Conservation (phyloP, 805 yeast species). For the Pichia thaimueangensis region DNA sequence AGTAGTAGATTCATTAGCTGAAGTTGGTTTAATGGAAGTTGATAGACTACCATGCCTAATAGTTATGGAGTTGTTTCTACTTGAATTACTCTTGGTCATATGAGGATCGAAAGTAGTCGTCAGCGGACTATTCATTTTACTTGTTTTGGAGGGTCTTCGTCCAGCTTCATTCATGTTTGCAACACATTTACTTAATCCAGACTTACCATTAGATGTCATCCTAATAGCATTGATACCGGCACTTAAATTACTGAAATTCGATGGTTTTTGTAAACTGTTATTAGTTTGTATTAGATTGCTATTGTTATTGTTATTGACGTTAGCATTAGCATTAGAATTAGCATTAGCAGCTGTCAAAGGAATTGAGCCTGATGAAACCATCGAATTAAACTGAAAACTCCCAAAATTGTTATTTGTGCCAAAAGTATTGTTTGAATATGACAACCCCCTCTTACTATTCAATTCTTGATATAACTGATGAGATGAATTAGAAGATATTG, state of each 20-base stretch:
- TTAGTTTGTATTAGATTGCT: too few relatives aligned
- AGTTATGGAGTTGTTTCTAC: too few relatives aligned
- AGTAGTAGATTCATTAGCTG: too few relatives aligned
- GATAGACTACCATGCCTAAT: too few relatives aligned
- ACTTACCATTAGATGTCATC: conserved; percentile 5
- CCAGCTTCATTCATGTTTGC: neutral
- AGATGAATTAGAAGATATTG: conserved; percentile 21
- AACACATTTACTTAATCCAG: conserved; percentile 9
- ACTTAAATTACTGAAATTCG: conserved; percentile 17
- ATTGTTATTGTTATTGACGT: neutral
- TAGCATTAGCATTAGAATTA: neutral
- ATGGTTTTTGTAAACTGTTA: conserved; percentile 6
- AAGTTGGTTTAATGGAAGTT: too few relatives aligned
- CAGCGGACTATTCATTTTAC: too few relatives aligned
- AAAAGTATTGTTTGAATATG: conserved; percentile 5
- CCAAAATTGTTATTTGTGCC: neutral
- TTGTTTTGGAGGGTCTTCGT: neutral
- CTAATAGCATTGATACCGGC: conserved; percentile 18
- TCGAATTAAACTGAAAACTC: too few relatives aligned
- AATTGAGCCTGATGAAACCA: conserved; percentile 1
- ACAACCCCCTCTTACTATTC: conserved; percentile 23
- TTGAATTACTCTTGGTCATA: too few relatives aligned
- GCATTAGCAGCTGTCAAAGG: neutral
- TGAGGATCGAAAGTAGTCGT: too few relatives aligned
- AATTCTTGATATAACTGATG: conserved; percentile 24